Evolutionary conservation across 75 land plant species (phyloP), one percentile per base, ranked within the genome.

Genomic region (Pinus taeda): DNA sequence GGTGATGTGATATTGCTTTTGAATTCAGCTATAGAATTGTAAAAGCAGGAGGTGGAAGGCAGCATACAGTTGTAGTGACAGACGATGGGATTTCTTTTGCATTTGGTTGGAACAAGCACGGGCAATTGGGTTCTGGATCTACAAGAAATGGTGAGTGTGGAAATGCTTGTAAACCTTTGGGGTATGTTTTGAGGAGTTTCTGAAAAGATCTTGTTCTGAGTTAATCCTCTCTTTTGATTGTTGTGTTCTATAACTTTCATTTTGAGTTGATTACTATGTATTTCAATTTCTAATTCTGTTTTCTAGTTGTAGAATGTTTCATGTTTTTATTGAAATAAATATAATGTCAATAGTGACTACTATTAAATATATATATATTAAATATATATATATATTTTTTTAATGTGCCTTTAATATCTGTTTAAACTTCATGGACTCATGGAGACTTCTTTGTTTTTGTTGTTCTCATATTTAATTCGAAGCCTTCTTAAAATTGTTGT

Each of bases 21-120:
- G 73, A 13, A 37, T 82, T 57, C 82, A 94, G 99, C 76, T 82
- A 87, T 78, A 95, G 92, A 81, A 85, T 97, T 57, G 81, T 93
- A 61, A 86, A 76, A 78, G 98, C 99, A 22, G 94, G 85, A 76
- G 75, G 89, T 74, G 99, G 99, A 15, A 87, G 87, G 74, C 79
- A 82, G 20, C 98, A 95, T 73, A 86, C 99, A 15, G 94, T 95
- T 21, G 99, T 97, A 39, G 72, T 91, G 24, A 88, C 94, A 78
- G 89, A 88, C 14, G 93, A 93, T 57, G 93, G 90, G 6, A 62
- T 77, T 21, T 91, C 98, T 18, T 77, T 90, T 29, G 80, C 94
- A 39, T 97, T 97, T 90, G 99, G 99, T 9, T 88, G 86, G 86
- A 97, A 97, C 76, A 95, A 97, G 75, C 96, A 97, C 81, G 99